phyloP scores from a whole-genome alignment of 495 filamentous ascomycete genomes.

The Daldinia vernicosa region DNA sequence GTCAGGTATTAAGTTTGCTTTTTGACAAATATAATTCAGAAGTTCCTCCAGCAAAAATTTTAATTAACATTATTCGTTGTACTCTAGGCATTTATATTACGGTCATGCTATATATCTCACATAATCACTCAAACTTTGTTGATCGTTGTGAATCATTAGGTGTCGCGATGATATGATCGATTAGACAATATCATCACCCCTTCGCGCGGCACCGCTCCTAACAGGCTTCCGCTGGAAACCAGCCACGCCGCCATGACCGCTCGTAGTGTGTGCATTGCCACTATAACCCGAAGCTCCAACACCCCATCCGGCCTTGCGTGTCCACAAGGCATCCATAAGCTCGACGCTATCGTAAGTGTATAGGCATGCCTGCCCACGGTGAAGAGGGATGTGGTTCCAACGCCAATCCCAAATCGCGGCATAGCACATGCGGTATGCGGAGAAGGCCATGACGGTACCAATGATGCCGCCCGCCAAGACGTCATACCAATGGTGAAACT shows the following conservation, averaged over 20 bases:
- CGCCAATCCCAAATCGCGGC: conserved; percentile 68
- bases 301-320: conserved; percentile 59
- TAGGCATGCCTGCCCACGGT: conserved; percentile 46
- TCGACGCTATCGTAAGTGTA: conserved; percentile 47
- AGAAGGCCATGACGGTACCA: conserved; percentile 65
- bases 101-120: neutral
- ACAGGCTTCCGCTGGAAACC: conserved; percentile 38
- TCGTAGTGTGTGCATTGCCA: conserved; percentile 4
- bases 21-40: too few relatives aligned
- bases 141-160: neutral
- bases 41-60: too few relatives aligned
- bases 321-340: conserved; percentile 54
- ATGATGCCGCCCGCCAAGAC: conserved; percentile 65
- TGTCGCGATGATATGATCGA: neutral
- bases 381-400: conserved; percentile 62
- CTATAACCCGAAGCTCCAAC: conserved; percentile 10
- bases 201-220: conserved; percentile 13
- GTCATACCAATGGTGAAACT: conserved; percentile 70
- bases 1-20: too few relatives aligned
- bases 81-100: neutral
- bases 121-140: neutral
- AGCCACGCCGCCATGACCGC: conserved; percentile 14
- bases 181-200: conserved; percentile 45
- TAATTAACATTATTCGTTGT: too few relatives aligned
- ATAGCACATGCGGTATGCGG: conserved; percentile 66